Conservation (phyloP, 164 flowering plant genomes). For the Euptelea pleiosperma region DNA sequence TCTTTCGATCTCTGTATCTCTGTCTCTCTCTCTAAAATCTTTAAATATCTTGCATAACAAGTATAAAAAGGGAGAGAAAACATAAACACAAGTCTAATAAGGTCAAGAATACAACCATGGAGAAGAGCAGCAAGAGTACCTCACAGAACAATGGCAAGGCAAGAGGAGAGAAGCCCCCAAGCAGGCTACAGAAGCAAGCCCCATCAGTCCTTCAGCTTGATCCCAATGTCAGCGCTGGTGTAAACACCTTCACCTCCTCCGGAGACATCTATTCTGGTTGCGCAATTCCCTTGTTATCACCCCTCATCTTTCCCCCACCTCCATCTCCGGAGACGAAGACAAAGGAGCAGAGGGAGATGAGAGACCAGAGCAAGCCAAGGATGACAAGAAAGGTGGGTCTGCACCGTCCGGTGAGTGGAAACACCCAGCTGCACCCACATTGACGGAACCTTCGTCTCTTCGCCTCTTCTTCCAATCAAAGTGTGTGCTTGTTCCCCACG, state of each 20-base stretch:
- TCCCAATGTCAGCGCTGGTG: not conserved
- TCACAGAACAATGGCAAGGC: constrained; percentile 4
- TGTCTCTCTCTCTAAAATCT: not conserved
- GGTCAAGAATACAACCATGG: constrained; percentile 16
- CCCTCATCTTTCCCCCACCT: constrained; percentile 25
- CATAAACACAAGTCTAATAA: not conserved
- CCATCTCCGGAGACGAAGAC: constrained; percentile 10
- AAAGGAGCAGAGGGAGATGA: not conserved
- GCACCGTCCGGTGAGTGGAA: constrained; percentile 15
- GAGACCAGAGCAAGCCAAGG: not conserved
- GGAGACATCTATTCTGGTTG: not conserved
- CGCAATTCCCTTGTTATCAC: constrained; percentile 34
- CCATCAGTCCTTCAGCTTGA: constrained; percentile 33
- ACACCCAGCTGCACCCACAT: constrained; percentile 24
- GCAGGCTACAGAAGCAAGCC: constrained; percentile 37
- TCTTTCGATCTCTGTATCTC: not conserved
- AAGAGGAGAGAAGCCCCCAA: constrained; percentile 21
- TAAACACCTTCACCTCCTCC: not conserved
- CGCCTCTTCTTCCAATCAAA: constrained; percentile 32
- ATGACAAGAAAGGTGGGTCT: not conserved
- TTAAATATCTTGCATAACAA: not conserved
- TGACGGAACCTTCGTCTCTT: constrained; percentile 22
- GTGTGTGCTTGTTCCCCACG: constrained; percentile 24
- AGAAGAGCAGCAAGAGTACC: constrained; percentile 1
- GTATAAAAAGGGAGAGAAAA: not conserved